These are phyloP conservation scores for Blastobotrys apis DNA, from an alignment of 1,139 yeast genomes.

Conservation along the genomic window DNA sequence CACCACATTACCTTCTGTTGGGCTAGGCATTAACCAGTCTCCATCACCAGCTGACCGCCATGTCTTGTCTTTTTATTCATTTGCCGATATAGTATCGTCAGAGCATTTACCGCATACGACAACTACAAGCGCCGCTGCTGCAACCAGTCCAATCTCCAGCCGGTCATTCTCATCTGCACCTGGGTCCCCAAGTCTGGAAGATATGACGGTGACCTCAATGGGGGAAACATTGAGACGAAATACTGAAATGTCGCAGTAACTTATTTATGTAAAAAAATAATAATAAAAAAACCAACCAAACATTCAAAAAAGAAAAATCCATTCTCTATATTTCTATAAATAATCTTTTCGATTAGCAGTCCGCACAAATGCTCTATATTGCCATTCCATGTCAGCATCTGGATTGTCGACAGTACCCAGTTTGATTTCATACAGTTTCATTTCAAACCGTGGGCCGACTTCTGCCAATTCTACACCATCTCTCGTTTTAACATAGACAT, in stretches of 20 bases:
- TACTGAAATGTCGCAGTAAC: slow-evolving; percentile 28
- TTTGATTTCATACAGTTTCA: slow-evolving; percentile 83
- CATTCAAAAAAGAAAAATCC: too few species aligned
- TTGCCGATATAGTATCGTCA: slow-evolving; percentile 61
- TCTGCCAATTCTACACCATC: slow-evolving; percentile 89
- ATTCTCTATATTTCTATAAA: slow-evolving; percentile 35
- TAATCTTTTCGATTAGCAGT: slow-evolving; percentile 95
- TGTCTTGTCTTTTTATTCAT: slow-evolving; percentile 66
- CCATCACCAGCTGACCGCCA: slow-evolving; percentile 34
- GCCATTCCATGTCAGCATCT: slow-evolving; percentile 99
- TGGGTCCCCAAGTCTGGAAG: slow-evolving; percentile 13
- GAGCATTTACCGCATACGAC: slow-evolving; percentile 11
- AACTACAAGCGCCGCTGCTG: slow-evolving; percentile 6
- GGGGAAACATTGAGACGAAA: slow-evolving; percentile 41
- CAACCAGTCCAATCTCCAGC: slow-evolving; percentile 9
- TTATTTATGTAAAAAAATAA: not conserved
- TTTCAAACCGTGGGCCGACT: slow-evolving; percentile 97
- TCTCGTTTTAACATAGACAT: slow-evolving; percentile 82
- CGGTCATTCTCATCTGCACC: slow-evolving; percentile 12
- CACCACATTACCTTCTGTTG: slow-evolving; percentile 4
- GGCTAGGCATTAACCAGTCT: not conserved
- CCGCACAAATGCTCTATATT: slow-evolving; percentile 82
- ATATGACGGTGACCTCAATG: slow-evolving; percentile 36
- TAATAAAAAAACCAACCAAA: not conserved
- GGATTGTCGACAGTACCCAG: slow-evolving; percentile 90